phyloP scores from a whole-genome alignment of 192 early-diverging fungal species.

The Oehlia diaphana region DNA sequence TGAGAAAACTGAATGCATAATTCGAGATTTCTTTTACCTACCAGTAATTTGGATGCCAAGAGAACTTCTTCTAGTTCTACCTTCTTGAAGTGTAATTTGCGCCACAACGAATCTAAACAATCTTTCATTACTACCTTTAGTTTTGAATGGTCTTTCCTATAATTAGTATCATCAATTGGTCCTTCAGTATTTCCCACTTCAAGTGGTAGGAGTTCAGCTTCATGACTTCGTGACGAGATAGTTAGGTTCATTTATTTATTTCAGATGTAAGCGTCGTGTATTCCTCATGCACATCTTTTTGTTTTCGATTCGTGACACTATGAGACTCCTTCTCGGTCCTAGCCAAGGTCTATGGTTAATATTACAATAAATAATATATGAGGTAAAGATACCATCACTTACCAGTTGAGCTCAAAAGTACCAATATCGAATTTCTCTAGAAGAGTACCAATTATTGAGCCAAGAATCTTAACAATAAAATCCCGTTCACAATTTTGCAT shows the following conservation, averaged over 20 bases:
- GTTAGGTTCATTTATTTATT: slow-evolving; percentile 18
- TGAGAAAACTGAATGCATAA: slow-evolving; percentile 14
- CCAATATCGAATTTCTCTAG: slow-evolving; percentile 23
- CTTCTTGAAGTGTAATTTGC: slow-evolving; percentile 13
- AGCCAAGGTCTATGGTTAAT: not conserved
- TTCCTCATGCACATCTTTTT: slow-evolving; percentile 21
- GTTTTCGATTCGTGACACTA: slow-evolving; percentile 22
- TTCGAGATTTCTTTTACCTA: slow-evolving; percentile 8
- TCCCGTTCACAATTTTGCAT: slow-evolving; percentile 12
- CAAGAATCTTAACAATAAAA: not conserved
- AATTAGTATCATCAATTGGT: slow-evolving; percentile 14
- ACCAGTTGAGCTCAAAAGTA: not conserved
- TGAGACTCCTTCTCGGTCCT: slow-evolving; percentile 23
- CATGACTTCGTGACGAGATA: slow-evolving; percentile 10
- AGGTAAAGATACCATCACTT: not conserved
- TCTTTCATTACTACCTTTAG: slow-evolving; percentile 9
- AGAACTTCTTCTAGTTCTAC: slow-evolving; percentile 13
- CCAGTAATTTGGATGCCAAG: slow-evolving; percentile 20
- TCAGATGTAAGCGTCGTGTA: not conserved
- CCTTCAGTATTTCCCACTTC: slow-evolving; percentile 25
- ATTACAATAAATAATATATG: not conserved
- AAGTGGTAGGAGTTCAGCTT: slow-evolving; percentile 14
- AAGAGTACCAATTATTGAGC: not conserved
- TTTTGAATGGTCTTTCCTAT: slow-evolving; percentile 8
- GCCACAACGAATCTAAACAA: not conserved